Evolutionary conservation across 495 filamentous ascomycete species (phyloP).

Genomic region (Choiromyces venosus): DNA sequence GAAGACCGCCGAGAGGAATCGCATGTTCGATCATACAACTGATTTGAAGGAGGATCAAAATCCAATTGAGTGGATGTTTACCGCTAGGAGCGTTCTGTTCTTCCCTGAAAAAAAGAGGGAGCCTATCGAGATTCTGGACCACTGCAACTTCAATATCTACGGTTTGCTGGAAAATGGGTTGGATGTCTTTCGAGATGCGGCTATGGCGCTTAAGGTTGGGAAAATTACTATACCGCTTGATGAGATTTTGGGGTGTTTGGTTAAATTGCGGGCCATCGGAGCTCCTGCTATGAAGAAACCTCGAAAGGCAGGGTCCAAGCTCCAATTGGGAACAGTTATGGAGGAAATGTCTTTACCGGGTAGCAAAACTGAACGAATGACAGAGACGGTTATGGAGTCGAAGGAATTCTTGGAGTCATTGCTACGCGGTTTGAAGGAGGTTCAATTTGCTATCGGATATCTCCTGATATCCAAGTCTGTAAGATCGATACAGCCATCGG

Average conservation of each 20-base stretch:
- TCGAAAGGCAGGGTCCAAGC: conserved; percentile 46
- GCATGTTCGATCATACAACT: conserved; percentile 75
- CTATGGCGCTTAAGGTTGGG: conserved; percentile 83
- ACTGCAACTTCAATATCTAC: conserved; percentile 80
- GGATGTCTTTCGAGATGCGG: conserved; percentile 82
- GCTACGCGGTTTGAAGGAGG: conserved; percentile 85
- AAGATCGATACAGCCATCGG: conserved; percentile 57
- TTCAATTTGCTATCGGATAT: conserved; percentile 93
- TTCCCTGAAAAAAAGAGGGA: conserved; percentile 71
- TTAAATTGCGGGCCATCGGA: conserved; percentile 40
- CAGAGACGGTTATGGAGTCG: conserved; percentile 84
- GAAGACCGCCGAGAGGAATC: conserved; percentile 83
- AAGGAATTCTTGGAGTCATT: conserved; percentile 88
- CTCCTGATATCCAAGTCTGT: conserved; percentile 77
- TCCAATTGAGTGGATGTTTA: conserved; percentile 92
- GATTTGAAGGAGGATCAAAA: conserved; percentile 63
- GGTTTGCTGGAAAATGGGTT: conserved; percentile 83
- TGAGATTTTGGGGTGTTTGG: conserved; percentile 62
- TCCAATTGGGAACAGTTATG: conserved; percentile 67
- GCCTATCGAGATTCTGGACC: conserved; percentile 82
- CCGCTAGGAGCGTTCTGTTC: conserved; percentile 77
- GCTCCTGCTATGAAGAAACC: conserved; percentile 11
- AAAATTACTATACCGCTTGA: conserved; percentile 86
- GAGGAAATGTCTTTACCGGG: conserved; percentile 68
- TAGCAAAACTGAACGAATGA: conserved; percentile 65